Conservation (phyloP, 306 rosid species). For the Vachellia collinsii region DNA sequence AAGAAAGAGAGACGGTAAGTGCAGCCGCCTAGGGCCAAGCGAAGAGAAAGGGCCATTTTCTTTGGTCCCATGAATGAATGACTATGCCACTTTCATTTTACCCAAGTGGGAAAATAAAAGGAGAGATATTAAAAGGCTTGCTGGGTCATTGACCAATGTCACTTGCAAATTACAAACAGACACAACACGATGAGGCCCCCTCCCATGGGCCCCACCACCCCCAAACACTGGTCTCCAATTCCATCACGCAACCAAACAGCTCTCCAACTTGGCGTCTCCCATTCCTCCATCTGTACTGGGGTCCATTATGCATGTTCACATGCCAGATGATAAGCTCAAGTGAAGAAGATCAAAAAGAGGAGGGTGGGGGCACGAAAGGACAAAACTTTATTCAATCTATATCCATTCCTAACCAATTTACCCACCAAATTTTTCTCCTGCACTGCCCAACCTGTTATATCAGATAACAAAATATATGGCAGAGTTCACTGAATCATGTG, state of each 20-base stretch:
- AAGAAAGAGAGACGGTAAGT: not conserved
- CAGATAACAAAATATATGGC: not conserved
- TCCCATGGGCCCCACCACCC: constrained; percentile 34
- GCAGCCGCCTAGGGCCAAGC: constrained; percentile 22
- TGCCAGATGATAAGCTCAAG: constrained; percentile 37
- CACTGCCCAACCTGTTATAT: not conserved
- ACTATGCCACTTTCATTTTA: constrained; percentile 1
- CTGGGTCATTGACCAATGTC: constrained; percentile 27
- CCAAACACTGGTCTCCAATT: not conserved
- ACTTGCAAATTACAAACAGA: not conserved
- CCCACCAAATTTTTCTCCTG: not conserved
- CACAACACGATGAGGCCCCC: constrained; percentile 4
- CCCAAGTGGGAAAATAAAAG: not conserved
- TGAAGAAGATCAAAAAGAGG: not conserved
- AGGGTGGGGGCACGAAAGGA: not conserved
- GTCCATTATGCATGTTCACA: constrained; percentile 33
- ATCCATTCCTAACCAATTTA: constrained; percentile 27
- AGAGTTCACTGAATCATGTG: constrained; percentile 1
- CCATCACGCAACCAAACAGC: constrained; percentile 38
- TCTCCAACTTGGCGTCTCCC: constrained; percentile 41
- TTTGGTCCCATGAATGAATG: constrained; percentile 10
- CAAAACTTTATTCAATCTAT: constrained; percentile 17
- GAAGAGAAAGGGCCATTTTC: not conserved
- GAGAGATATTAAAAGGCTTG: not conserved
- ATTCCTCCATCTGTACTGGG: constrained; percentile 34